Evolutionary conservation across 2,329 filamentous ascomycete genomes (phyloP).

Genomic region (Ascochyta viciae-villosae): DNA sequence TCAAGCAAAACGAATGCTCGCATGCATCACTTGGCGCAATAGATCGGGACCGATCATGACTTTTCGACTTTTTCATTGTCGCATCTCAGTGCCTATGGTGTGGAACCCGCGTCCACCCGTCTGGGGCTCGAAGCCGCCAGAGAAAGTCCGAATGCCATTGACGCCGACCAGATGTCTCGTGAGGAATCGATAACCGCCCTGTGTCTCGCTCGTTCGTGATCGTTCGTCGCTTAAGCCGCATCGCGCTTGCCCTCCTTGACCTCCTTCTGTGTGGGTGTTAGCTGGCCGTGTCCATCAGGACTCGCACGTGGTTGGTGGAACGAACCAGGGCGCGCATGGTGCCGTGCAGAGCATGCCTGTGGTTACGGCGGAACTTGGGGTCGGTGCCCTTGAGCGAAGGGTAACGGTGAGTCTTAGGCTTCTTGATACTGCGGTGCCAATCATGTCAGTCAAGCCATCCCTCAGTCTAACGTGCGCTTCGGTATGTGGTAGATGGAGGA

Average conservation of each 20-base stretch:
- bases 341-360: constrained; percentile 99
- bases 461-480: constrained; percentile 3
- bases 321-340: constrained; percentile 97
- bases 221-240: constrained; percentile 68
- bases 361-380: constrained; percentile 99
- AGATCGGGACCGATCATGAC: constrained; percentile 31
- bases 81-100: constrained; percentile 46
- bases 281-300: constrained; percentile 14
- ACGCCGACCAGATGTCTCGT: constrained; percentile 52
- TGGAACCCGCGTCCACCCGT: constrained; percentile 40
- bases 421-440: constrained; percentile 83
- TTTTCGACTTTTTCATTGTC: constrained; percentile 50
- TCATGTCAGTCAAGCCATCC: constrained; percentile 27
- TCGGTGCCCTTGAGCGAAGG: constrained; percentile 98
- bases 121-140: constrained; percentile 46
- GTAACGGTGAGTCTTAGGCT: constrained; percentile 99
- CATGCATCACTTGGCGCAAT: constrained; percentile 35
- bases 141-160: constrained; percentile 51
- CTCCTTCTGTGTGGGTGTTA: constrained; percentile 77
- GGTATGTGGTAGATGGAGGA: not conserved
- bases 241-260: constrained; percentile 95
- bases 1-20: constrained; percentile 16
- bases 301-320: constrained; percentile 29
- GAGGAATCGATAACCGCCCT: constrained; percentile 48
- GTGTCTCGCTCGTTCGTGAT: constrained; percentile 42